Base-by-base conservation (phyloP, 306 rosid genomes). In the Parietaria judaica region DNA sequence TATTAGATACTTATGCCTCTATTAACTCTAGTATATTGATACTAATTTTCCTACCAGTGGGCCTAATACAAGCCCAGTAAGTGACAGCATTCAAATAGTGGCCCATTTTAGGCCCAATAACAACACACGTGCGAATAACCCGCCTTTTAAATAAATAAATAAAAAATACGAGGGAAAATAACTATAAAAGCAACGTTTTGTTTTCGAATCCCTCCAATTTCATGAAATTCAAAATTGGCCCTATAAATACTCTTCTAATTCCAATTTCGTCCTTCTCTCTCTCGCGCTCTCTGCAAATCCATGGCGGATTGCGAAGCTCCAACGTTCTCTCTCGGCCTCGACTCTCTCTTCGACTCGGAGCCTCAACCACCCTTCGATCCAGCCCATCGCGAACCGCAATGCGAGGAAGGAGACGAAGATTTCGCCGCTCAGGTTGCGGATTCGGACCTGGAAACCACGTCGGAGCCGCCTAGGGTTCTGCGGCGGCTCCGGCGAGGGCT, bases 321-420 rank as follows among this genome's bases (percentile, higher is more conserved):
- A 0, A 84, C 97, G 0, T 89, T 89, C 77, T 89, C 97, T 63
- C 83, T 89, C 11, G 95, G 96, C 6, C 61, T 87, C 66, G 95
- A 86, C 57, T 58, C 76, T 10, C 67, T 37, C 43, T 61, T 78
- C 60, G 88, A 84, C 58, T 70, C 71, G 37, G 74, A 80, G 69
- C 68, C 79, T 53, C 75, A 67, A 46, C 13, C 50, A 34, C 63
- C 68, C 15, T 73, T 56, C 9, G 79, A 67, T 44, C 15, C 53
- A n/a, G 13, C 1, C 53, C 9, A n/a, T n/a, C 5, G n/a, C 13
- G 13, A 49, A 49, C 53, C 53, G 9, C 53, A n/a, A 49, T 10
- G 8, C 41, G 64, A 16, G 14, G 37, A 56, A 10, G 76, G 48
- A 3, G 79, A 68, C 4, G 54, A 36, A 58, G 70, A 50, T 8